Evolutionary conservation across 768 basidiomycete genomes (phyloP).

Genomic region (Rhizopogon roseolus): DNA sequence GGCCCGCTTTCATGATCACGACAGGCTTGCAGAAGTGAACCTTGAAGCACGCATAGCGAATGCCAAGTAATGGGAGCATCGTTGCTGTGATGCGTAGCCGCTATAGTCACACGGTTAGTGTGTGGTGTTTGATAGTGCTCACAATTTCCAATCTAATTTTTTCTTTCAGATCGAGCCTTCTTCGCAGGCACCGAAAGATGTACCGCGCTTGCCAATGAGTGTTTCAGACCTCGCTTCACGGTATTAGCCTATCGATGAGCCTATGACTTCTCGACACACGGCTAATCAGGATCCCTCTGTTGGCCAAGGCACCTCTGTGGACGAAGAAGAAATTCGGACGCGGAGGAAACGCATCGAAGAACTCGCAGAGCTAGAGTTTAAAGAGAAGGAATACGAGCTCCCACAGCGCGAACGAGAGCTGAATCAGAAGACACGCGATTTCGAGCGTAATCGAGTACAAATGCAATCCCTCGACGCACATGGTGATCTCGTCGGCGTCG

Average conservation of each 20-base stretch:
- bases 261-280: conserved; percentile 35
- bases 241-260: conserved; percentile 45
- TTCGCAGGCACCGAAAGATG: conserved; percentile 54
- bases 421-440: conserved; percentile 45
- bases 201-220: conserved; percentile 59
- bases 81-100: conserved; percentile 68
- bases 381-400: conserved; percentile 51
- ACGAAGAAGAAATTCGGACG: conserved; percentile 22
- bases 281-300: conserved; percentile 18
- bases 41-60: conserved; percentile 58
- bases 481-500: conserved; percentile 6
- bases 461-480: conserved; percentile 34
- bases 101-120: conserved; percentile 53
- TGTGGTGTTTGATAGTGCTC: conserved; percentile 8
- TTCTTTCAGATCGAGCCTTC: conserved; percentile 39
- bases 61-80: conserved; percentile 54
- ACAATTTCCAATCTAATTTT: not conserved
- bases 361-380: conserved; percentile 44
- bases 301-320: conserved; percentile 12
- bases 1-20: conserved; percentile 67
- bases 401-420: conserved; percentile 52
- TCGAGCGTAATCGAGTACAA: conserved; percentile 51
- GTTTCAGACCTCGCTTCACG: conserved; percentile 61
- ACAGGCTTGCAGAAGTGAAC: conserved; percentile 82
- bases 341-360: conserved; percentile 45